These are phyloP conservation scores for Helminthosporium solani DNA, from an alignment of 2,329 filamentous ascomycete genomes.

Conservation along the genomic window DNA sequence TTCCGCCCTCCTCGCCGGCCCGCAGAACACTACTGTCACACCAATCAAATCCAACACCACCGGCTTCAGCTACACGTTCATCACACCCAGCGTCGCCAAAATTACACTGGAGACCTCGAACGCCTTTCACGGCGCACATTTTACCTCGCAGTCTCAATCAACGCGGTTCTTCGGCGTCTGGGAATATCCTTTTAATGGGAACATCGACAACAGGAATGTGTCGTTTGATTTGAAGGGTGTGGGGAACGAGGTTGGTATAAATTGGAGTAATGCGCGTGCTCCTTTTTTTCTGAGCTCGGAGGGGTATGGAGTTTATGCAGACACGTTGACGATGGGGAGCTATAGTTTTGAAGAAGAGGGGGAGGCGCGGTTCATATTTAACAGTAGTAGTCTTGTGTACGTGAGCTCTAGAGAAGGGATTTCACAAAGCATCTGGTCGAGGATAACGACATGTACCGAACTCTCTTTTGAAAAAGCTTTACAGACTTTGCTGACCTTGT, in stretches of 20 bases:
- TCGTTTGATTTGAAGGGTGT: conserved; percentile 30
- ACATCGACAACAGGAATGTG: conserved; percentile 22
- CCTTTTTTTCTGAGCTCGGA: conserved; percentile 37
- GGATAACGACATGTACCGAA: too few species aligned
- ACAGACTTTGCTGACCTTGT: too few species aligned
- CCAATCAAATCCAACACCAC: conserved; percentile 11
- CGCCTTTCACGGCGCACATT: conserved; percentile 22
- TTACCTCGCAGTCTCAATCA: conserved; percentile 8
- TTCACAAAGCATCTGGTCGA: too few species aligned
- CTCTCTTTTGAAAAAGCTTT: too few species aligned
- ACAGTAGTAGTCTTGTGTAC: conserved; percentile 23
- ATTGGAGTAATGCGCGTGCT: conserved; percentile 40
- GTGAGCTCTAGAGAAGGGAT: too few species aligned
- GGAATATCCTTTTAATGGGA: conserved; percentile 29
- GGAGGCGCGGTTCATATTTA: conserved; percentile 33
- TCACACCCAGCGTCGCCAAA: conserved; percentile 24
- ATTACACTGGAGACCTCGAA: conserved; percentile 21
- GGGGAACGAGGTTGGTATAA: conserved; percentile 33
- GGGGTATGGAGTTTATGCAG: conserved; percentile 38
- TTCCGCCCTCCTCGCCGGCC: conserved; percentile 18
- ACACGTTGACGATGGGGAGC: conserved; percentile 33
- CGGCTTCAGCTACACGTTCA: conserved; percentile 16
- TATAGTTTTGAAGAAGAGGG: conserved; percentile 30
- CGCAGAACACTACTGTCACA: conserved; percentile 15
- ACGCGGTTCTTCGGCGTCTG: conserved; percentile 27